These are phyloP conservation scores for Parsonsia alboflavescens DNA, from an alignment of 257 asterid genomes.

Conservation along the genomic window DNA sequence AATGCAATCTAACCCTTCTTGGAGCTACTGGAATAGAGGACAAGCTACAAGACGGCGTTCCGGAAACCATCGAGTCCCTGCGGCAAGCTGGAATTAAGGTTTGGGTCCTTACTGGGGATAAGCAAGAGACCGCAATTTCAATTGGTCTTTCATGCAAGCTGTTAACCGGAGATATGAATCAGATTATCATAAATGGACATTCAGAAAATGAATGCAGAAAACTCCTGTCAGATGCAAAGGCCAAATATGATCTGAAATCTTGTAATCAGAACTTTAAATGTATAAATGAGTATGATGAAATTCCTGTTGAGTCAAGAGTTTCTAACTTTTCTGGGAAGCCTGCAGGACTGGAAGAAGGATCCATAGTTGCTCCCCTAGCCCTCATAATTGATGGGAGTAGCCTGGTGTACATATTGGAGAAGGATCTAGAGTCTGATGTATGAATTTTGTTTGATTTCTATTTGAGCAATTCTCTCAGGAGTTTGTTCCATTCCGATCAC, in stretches of 20 bases:
- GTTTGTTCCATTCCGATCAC: constrained; percentile 1
- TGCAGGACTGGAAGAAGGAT: constrained; percentile 40
- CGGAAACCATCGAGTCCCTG: constrained; percentile 90
- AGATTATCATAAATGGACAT: constrained; percentile 79
- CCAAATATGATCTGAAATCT: constrained; percentile 48
- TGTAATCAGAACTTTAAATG: constrained; percentile 28
- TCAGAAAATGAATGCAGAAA: constrained; percentile 86
- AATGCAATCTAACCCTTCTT: constrained; percentile 75
- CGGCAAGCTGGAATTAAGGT: constrained; percentile 97
- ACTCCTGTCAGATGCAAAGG: constrained; percentile 73
- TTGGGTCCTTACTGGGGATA: constrained; percentile 99
- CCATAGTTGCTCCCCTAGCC: constrained; percentile 56
- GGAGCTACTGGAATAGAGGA: constrained; percentile 99
- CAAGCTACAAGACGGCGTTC: constrained; percentile 94
- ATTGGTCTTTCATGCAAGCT: constrained; percentile 95
- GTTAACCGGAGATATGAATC: constrained; percentile 86
- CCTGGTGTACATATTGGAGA: constrained; percentile 91
- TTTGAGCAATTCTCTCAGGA: not conserved
- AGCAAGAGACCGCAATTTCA: constrained; percentile 98
- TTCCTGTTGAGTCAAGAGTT: constrained; percentile 42
- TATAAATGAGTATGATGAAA: constrained; percentile 41
- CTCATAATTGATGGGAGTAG: constrained; percentile 98
- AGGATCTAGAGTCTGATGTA: constrained; percentile 84
- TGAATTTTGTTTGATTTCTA: constrained; percentile 18
- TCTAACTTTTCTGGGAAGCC: constrained; percentile 34